Base-by-base conservation (phyloP, 768 basidiomycete species). In the Mrakia frigida region DNA sequence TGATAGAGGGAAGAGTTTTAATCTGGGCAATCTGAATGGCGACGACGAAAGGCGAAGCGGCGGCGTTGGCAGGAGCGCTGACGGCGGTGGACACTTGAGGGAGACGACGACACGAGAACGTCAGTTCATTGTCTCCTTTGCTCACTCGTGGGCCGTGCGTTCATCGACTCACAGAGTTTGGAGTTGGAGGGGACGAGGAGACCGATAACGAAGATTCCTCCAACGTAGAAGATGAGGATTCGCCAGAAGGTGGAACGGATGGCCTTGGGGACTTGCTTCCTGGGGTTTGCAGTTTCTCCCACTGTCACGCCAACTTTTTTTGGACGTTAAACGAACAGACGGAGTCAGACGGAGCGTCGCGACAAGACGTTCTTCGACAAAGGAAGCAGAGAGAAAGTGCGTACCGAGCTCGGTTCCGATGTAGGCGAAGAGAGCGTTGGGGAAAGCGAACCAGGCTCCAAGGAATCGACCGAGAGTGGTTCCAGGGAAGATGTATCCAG, bases 401-500 rank as follows among this genome's bases (percentile, higher is more conserved):
- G n/a, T n/a, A n/a, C n/a, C n/a, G n/a, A n/a, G 68, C 61, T 74
- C 73, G 4, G 73, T 74, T 59, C 73, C 73, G 33, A 74, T 74
- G 73, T 74, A 74, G 39, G 77, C 77, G 33, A 77, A 77, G 50
- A 77, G 73, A 0, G 77, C 77, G 73, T 77, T 77, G 6, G 95
- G 81, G 78, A 89, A 89, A 1, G 88, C 86, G 61, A 60, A 77
- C 76, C 88, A 85, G 81, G 90, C 90, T 13, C 88, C 89, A 18
- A 90, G 83, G 87, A 98, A 97, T 35, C 85, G 88, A 7, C 94
- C 94, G 79, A 87, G 87, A 3, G 87, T 78, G 6, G 93, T 94
- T 0, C 83, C 82, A 76, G 86, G 84, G 77, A 74, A 79, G 70
- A 86, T 84, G 81, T 88, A 87, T 80, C 95, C 92, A 13, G 86